A percentile compares a stretch with the other conserved stretches of the same genome.
phyloP scores from a whole-genome alignment of 2,329 filamentous ascomycete genomes.

The Diplodia seriata region DNA sequence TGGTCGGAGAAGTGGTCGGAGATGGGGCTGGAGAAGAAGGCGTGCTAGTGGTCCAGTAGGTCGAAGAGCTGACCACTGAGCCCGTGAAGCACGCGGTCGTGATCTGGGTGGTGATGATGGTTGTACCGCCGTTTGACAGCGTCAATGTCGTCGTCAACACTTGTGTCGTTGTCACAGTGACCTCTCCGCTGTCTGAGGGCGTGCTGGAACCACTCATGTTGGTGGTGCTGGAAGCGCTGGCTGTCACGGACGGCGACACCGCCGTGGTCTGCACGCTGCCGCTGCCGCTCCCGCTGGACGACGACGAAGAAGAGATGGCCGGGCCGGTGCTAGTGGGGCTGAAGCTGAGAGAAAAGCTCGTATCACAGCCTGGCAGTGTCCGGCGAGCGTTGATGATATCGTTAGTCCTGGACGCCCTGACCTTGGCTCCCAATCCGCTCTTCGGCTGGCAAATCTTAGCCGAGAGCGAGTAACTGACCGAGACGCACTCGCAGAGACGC shows the following conservation, averaged over 20 bases:
- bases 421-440: neutral
- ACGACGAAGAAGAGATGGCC: neutral
- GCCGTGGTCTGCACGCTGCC: neutral
- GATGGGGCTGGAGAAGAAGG: neutral
- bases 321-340: no score
- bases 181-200: neutral
- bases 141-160: conserved; percentile 3
- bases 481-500: conserved; percentile 10
- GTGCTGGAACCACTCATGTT: neutral
- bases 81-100: conserved; percentile 23
- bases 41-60: conserved; percentile 20
- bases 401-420: neutral
- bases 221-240: neutral
- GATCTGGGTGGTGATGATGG: conserved; percentile 12
- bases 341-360: neutral
- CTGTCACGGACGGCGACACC: neutral
- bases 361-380: neutral
- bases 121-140: conserved; percentile 7
- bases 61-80: conserved; percentile 14
- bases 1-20: neutral
- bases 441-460: conserved; percentile 2
- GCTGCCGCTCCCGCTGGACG: neutral
- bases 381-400: conserved; percentile 14
- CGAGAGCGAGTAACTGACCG: conserved; percentile 5
- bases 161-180: conserved; percentile 22